Conservation (phyloP, 768 basidiomycete species). For the Auriscalpium orientale region DNA sequence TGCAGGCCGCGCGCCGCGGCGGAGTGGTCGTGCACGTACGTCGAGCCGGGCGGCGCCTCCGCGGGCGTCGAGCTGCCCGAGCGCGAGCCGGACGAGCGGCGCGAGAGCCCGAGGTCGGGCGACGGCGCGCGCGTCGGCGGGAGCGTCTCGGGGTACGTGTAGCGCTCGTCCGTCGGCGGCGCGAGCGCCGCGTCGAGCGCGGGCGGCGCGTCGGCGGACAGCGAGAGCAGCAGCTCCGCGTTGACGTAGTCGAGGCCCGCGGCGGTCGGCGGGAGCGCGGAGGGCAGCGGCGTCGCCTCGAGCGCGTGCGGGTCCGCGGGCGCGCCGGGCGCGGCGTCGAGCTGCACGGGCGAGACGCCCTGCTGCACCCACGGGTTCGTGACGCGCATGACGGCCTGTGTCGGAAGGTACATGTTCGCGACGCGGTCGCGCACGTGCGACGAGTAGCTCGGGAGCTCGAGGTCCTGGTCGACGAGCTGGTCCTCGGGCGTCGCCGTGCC, state of each 20-base stretch:
- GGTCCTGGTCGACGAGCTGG: conserved; percentile 42
- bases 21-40: conserved; percentile 42
- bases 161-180: conserved; percentile 18
- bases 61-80: conserved; percentile 32
- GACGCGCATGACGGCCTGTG: conserved; percentile 53
- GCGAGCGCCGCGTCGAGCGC: conserved; percentile 20
- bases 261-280: conserved; percentile 26
- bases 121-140: conserved; percentile 21
- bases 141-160: conserved; percentile 19
- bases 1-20: conserved; percentile 46
- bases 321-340: conserved; percentile 4
- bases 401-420: conserved; percentile 66
- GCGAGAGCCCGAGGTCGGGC: conserved; percentile 17
- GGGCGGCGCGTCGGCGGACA: conserved; percentile 34
- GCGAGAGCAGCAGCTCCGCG: conserved; percentile 70
- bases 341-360: conserved; percentile 33
- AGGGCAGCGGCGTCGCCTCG: conserved; percentile 21
- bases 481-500: conserved; percentile 27
- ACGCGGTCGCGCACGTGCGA: conserved; percentile 89
- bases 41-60: conserved; percentile 18
- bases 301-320: conserved; percentile 8
- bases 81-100: conserved; percentile 22
- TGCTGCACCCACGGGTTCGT: conserved; percentile 53
- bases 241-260: conserved; percentile 73
- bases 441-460: conserved; percentile 81